phyloP scores from a whole-genome alignment of 2,329 filamentous ascomycete genomes.

The Fusarium continuum region DNA sequence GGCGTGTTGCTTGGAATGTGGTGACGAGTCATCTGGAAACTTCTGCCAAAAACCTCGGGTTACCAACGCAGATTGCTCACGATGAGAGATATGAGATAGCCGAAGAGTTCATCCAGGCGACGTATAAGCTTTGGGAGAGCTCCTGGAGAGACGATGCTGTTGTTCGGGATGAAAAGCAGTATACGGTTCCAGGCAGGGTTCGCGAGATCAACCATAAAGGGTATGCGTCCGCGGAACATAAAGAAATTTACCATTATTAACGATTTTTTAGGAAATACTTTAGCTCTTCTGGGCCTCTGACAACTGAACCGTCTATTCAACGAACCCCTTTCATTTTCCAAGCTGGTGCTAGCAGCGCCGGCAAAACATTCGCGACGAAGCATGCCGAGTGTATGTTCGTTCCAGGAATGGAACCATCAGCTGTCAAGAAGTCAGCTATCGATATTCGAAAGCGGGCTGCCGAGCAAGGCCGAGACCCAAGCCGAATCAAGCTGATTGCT shows the following conservation, averaged over 20 bases:
- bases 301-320: conserved; percentile 56
- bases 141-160: conserved; percentile 57
- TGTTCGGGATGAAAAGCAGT: conserved; percentile 38
- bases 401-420: conserved; percentile 53
- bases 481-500: conserved; percentile 51
- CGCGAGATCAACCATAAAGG: background rate
- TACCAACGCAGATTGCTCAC: conserved; percentile 56
- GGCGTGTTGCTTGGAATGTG: conserved; percentile 58
- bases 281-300: conserved; percentile 50
- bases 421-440: conserved; percentile 53
- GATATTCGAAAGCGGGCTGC: conserved; percentile 52
- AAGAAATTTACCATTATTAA: too few species aligned
- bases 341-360: conserved; percentile 56
- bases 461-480: conserved; percentile 50
- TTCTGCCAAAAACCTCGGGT: conserved; percentile 57
- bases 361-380: conserved; percentile 53
- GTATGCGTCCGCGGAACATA: too few species aligned
- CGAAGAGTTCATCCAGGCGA: conserved; percentile 57
- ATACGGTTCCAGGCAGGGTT: conserved; percentile 10
- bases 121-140: conserved; percentile 61
- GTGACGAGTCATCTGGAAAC: conserved; percentile 59
- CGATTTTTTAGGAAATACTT: background rate
- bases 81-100: conserved; percentile 59
- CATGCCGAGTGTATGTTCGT: conserved; percentile 53
- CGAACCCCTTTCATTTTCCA: conserved; percentile 59